phyloP scores from a whole-genome alignment of 2,329 filamentous ascomycete species.

The Verticillium isaacii region DNA sequence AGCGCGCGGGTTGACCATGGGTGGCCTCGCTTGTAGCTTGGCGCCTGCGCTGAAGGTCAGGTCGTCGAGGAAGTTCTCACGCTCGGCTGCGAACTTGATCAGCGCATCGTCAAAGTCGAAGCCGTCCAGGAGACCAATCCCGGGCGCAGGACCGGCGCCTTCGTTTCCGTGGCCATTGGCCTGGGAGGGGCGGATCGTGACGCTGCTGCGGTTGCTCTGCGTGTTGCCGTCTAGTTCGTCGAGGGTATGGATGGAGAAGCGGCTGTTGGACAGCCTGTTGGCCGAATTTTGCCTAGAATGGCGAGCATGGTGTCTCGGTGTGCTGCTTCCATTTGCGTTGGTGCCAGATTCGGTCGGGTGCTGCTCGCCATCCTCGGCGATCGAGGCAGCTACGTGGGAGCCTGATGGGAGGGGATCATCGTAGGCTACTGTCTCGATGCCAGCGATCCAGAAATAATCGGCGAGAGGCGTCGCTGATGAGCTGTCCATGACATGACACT shows the following conservation, averaged over 20 bases:
- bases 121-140: constrained; percentile 30
- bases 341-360: constrained; percentile 24
- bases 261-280: constrained; percentile 51
- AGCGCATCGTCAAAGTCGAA: constrained; percentile 93
- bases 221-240: constrained; percentile 56
- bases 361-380: constrained; percentile 58
- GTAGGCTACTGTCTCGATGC: constrained; percentile 63
- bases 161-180: constrained; percentile 17
- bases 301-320: constrained; percentile 37
- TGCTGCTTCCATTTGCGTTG: constrained; percentile 21
- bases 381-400: constrained; percentile 50
- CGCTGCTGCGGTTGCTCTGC: constrained; percentile 60
- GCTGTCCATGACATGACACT: constrained; percentile 52
- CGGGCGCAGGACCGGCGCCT: constrained; percentile 9
- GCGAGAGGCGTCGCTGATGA: constrained; percentile 60
- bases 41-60: constrained; percentile 83
- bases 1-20: constrained; percentile 72
- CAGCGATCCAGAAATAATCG: constrained; percentile 74
- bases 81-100: constrained; percentile 90
- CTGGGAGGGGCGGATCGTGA: constrained; percentile 51
- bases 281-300: constrained; percentile 59
- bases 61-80: constrained; percentile 90
- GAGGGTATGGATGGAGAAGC: constrained; percentile 49
- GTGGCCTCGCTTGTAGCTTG: constrained; percentile 63
- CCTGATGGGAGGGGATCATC: constrained; percentile 43